A percentile compares a stretch with the other conserved stretches of the same genome.
Conservation (phyloP, 2,329 filamentous ascomycete genomes). For the Graphiopsis chlorocephala region DNA sequence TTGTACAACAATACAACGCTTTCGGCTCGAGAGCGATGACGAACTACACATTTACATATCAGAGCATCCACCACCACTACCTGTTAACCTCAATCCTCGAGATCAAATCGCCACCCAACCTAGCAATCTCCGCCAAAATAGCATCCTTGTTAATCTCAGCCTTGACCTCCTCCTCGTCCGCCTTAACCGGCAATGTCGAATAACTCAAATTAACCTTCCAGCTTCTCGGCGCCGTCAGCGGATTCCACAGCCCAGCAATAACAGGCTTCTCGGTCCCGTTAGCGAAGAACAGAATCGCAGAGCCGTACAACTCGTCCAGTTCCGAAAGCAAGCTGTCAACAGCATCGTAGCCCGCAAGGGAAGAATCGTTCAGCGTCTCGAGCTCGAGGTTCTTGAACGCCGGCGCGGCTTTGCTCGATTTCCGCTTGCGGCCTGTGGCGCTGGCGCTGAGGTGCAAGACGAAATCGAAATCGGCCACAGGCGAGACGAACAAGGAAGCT, state of each 20-base stretch:
- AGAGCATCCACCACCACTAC: not conserved
- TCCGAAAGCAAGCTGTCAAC: constrained; percentile 64
- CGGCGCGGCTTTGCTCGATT: constrained; percentile 43
- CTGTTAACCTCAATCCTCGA: constrained; percentile 58
- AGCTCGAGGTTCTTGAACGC: constrained; percentile 80
- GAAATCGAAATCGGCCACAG: constrained; percentile 78
- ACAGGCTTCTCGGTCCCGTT: constrained; percentile 57
- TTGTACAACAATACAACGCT: not conserved
- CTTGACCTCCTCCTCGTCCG: constrained; percentile 40
- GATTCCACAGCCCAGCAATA: constrained; percentile 66
- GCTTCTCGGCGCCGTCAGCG: constrained; percentile 50
- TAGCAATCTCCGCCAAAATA: constrained; percentile 70
- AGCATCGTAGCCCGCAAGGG: constrained; percentile 57
- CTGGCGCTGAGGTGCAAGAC: constrained; percentile 66
- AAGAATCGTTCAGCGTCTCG: constrained; percentile 44
- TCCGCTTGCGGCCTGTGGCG: constrained; percentile 36
- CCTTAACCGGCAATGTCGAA: constrained; percentile 56
- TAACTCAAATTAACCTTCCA: constrained; percentile 72
- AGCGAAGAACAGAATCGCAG: constrained; percentile 76
- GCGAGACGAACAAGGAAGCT: constrained; percentile 67
- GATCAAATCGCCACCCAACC: constrained; percentile 60
- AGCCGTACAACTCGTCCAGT: constrained; percentile 64
- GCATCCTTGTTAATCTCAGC: constrained; percentile 63
- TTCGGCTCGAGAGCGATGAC: not conserved
- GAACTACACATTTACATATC: not conserved